A percentile compares a stretch with the other conserved stretches of the same genome.
These are phyloP conservation scores for Talaromyces sp. DNA, from an alignment of 2,329 filamentous ascomycete genomes.

Conservation along the genomic window DNA sequence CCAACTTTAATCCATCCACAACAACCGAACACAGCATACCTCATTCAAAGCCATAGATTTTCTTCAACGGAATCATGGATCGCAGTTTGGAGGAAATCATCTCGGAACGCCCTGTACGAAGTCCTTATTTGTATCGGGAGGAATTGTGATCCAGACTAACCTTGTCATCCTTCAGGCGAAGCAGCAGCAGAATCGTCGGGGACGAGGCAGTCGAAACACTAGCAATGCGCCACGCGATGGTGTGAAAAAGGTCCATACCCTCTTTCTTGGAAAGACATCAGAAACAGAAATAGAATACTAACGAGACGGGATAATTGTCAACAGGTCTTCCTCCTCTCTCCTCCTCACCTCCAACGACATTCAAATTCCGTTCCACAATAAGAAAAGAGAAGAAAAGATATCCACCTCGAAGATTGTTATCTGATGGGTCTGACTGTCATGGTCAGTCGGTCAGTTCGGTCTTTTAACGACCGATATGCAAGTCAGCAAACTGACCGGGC, in stretches of 20 bases:
- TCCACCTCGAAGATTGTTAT: slow-evolving; percentile 6
- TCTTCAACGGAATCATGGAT: slow-evolving; percentile 51
- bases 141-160: slow-evolving; percentile 23
- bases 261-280: background rate
- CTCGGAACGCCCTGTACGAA: slow-evolving; percentile 57
- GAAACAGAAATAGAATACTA: background rate
- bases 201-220: slow-evolving; percentile 42
- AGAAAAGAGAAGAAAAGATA: background rate
- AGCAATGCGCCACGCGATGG: slow-evolving; percentile 69
- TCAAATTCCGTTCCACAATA: slow-evolving; percentile 6
- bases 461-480: slow-evolving; percentile 13
- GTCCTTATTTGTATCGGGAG: background rate
- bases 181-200: slow-evolving; percentile 33
- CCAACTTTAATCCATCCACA: background rate
- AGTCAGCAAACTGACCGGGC: slow-evolving; percentile 3
- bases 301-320: slow-evolving; percentile 8
- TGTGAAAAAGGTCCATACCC: slow-evolving; percentile 73
- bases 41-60: background rate
- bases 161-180: background rate
- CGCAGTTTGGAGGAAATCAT: slow-evolving; percentile 65
- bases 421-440: slow-evolving; percentile 1
- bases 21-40: background rate
- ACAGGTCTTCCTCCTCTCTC: slow-evolving; percentile 47
- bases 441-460: slow-evolving; percentile 5
- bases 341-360: slow-evolving; percentile 26